Percentiles rank a stretch among this genome's conserved stretches.
These are phyloP conservation scores for Ophiostoma tasmaniense DNA, from an alignment of 2,329 filamentous ascomycete genomes.

Conservation along the genomic window DNA sequence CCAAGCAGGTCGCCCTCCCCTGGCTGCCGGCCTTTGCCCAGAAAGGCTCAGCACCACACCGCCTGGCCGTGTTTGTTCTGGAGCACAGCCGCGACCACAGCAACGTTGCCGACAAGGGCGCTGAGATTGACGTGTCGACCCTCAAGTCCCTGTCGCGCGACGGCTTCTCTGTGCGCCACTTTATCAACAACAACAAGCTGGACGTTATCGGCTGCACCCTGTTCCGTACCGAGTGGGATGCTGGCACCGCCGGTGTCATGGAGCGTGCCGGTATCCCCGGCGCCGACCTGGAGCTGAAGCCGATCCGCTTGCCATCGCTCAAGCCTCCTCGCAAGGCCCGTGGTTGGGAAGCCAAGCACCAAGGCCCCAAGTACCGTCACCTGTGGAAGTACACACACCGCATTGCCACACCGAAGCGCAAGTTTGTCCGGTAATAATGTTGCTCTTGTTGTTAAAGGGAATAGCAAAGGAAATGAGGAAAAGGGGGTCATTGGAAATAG, in stretches of 20 bases:
- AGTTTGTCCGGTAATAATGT: constrained; percentile 22
- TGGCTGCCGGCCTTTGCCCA: constrained; percentile 84
- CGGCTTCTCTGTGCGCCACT: constrained; percentile 65
- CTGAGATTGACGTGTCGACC: constrained; percentile 40
- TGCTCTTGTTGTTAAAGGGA: not conserved
- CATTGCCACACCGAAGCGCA: constrained; percentile 32
- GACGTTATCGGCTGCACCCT: constrained; percentile 73
- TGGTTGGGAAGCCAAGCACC: constrained; percentile 59
- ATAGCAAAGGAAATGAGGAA: not conserved
- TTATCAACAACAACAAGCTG: constrained; percentile 61
- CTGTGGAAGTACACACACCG: constrained; percentile 58
- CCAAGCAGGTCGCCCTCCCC: constrained; percentile 61
- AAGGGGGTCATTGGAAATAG: not conserved
- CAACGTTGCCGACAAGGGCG: not conserved
- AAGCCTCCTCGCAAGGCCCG: constrained; percentile 53
- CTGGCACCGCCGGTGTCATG: constrained; percentile 82
- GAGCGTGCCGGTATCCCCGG: constrained; percentile 64
- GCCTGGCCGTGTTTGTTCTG: constrained; percentile 73
- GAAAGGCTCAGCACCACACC: constrained; percentile 86
- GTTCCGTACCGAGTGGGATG: constrained; percentile 87
- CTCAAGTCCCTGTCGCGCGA: constrained; percentile 47
- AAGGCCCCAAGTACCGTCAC: constrained; percentile 55
- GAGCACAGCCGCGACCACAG: constrained; percentile 56
- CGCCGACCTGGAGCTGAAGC: constrained; percentile 75
- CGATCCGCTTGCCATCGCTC: constrained; percentile 62